Evolutionary conservation across 2,329 filamentous ascomycete species (phyloP), one percentile per base, ranked within the genome.

Genomic region (Dactylella cylindrospora): DNA sequence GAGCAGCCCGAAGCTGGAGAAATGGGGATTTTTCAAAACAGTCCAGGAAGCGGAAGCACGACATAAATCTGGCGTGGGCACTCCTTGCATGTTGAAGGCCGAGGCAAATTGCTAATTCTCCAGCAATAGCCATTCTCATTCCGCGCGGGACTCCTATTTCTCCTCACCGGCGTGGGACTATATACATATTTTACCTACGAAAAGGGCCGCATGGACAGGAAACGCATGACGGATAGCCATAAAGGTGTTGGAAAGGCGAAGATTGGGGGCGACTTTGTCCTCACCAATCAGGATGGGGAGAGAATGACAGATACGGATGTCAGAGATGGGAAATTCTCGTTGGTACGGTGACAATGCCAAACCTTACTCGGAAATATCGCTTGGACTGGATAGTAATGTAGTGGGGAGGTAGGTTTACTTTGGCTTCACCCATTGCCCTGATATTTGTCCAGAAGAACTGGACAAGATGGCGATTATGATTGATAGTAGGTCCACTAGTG

Each of bases 381-480:
- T 45, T 22, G 28, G 4, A 13, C 5, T 17, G 13, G 9, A 15
- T 51, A 33, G 32, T 59, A 46, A 57, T 15, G 29, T 9, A 44
- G 46, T 28, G 5, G 5, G 12, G 9, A 13, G 20, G 61, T 67
- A 93, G 88, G 84, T 97, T 29, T 98, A 98, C 76, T 98, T 98
- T 72, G 93, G 93, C 70, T 98, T 98, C 79, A 91, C 89, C 6
- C 90, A 96, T 74, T 98, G 93, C 73, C 93, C 93, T 19, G 93
- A 98, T 73, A 98, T 98, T 72, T 98, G 93, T 77, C 93, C 93
- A 26, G 93, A 98, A 71, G 93, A 98, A 76, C 85, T 98, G 69
- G 93, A 98, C 77, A 98, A 98, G 78, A 96, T 98, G 90, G 88
- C 91, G n/a, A 79, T 80, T 57, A 95, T 97, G 82, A 86, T 94